Evolutionary conservation across 345 rosid genomes (phyloP), one percentile per base, ranked within the genome.

Genomic region (Xanthoceras sorbifolium): DNA sequence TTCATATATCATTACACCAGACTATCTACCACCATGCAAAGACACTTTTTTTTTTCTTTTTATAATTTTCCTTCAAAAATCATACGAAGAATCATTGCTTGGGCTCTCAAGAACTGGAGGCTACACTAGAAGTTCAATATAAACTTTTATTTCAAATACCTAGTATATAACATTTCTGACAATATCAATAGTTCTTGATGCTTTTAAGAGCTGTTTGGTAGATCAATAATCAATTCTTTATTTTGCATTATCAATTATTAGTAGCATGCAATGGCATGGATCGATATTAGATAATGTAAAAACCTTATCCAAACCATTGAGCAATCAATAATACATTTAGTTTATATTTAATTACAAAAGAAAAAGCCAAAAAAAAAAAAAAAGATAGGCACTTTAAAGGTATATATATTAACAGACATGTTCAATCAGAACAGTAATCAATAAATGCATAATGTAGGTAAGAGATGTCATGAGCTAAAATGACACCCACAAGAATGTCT

Each of bases 401-500:
- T 17, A 46, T 12, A 36, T 48, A 11, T 3, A 48, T 17, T 48
- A 17, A 17, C 55, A 50, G 55, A 50, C 36, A 23, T 4, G 5
- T 2, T 67, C 5, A 64, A 64, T 64, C 4, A 20, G 15, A 34
- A 34, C 4, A 64, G 23, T 32, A 32, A 1, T 32, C 9, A 11
- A 64, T 32, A 64, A 32, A 32, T 64, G n/a, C 31, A 60, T 32
- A 67, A 44, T 60, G 74, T 57, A n/a, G 54, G 62, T 1, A 5
- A 5, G 14, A 69, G 57, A 48, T 60, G 9, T 7, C 75, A 78
- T 50, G 23, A 63, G 48, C 14, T 55, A 70, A 60, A 6, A 25
- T 48, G 78, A 69, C 22, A 28, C 50, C 71, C 76, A 52, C 74
- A 54, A 77, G 79, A 74, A 60, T 42, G 75, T 66, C 71, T 66